Conservation (phyloP, 208 protist species). For the Leishmania turanica region DNA sequence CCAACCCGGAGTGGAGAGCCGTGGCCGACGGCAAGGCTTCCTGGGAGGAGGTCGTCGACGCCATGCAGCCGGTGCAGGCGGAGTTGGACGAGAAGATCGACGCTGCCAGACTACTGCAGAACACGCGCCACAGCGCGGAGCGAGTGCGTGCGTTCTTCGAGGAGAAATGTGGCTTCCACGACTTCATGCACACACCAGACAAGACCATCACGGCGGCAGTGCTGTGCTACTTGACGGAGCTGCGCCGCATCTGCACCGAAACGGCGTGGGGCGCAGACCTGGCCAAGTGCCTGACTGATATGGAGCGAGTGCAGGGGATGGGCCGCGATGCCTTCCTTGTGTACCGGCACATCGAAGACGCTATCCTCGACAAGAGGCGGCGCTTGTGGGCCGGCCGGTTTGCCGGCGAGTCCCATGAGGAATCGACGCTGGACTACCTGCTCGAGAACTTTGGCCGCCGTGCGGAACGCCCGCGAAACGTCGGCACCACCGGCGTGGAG, state of each 20-base stretch:
- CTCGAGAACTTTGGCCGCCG: constrained; percentile 91
- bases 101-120: constrained; percentile 75
- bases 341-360: constrained; percentile 81
- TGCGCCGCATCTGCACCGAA: constrained; percentile 71
- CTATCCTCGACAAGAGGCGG: constrained; percentile 80
- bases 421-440: constrained; percentile 88
- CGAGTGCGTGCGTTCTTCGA: constrained; percentile 84
- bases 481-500: constrained; percentile 80
- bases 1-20: constrained; percentile 41
- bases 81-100: constrained; percentile 81
- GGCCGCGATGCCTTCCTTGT: constrained; percentile 76
- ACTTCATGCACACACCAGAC: constrained; percentile 90
- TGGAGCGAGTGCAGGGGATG: constrained; percentile 72
- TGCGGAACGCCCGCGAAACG: constrained; percentile 60
- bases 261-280: constrained; percentile 74
- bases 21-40: constrained; percentile 35
- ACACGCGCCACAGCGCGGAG: constrained; percentile 74
- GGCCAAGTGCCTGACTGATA: constrained; percentile 64
- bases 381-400: constrained; percentile 84
- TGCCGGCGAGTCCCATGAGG: constrained; percentile 83
- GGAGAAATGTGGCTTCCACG: constrained; percentile 90
- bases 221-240: constrained; percentile 74
- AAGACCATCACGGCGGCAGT: constrained; percentile 85
- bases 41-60: constrained; percentile 69
- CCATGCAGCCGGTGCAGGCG: constrained; percentile 45